phyloP scores from a whole-genome alignment of 106 monocot genomes.

The Ottelia alismoides region DNA sequence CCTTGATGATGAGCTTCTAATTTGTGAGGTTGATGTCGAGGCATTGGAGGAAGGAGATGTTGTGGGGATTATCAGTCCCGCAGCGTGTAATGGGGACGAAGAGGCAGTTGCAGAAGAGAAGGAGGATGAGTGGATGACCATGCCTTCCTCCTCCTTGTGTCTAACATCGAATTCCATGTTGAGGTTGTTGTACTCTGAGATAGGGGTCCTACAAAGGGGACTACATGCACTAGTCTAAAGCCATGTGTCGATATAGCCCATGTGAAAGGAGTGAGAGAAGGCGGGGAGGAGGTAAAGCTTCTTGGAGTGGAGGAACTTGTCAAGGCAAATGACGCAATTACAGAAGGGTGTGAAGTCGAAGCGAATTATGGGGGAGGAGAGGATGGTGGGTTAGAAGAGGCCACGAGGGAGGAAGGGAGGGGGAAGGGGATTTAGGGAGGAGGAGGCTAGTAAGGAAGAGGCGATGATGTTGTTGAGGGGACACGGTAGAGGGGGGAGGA shows the following conservation, averaged over 20 bases:
- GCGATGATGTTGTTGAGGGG: no score
- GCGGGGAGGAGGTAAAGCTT: constrained; percentile 32
- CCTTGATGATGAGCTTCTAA: no score
- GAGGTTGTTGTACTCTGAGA: constrained; percentile 6
- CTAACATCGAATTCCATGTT: constrained; percentile 11
- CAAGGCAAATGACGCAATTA: constrained; percentile 59
- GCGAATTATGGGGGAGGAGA: constrained; percentile 17
- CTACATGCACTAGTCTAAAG: constrained; percentile 47
- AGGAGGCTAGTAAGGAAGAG: no score
- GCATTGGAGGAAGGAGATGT: no score
- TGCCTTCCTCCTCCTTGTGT: neutral
- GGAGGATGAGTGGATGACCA: no score
- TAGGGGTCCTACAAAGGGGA: constrained; percentile 46
- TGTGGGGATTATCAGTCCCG: no score
- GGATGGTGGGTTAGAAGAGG: constrained; percentile 15
- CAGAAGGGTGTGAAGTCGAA: constrained; percentile 1
- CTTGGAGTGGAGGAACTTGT: constrained; percentile 44
- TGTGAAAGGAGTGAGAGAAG: constrained; percentile 66
- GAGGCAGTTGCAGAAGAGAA: no score
- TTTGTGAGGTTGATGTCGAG: no score
- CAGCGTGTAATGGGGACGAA: no score
- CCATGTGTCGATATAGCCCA: constrained; percentile 76
- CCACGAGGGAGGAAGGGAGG: constrained; percentile 1
- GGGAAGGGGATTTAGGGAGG: no score
- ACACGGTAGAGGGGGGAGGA: no score